Conservation (phyloP, 1,284 basidiomycete species). For the Chalciporus sp. region DNA sequence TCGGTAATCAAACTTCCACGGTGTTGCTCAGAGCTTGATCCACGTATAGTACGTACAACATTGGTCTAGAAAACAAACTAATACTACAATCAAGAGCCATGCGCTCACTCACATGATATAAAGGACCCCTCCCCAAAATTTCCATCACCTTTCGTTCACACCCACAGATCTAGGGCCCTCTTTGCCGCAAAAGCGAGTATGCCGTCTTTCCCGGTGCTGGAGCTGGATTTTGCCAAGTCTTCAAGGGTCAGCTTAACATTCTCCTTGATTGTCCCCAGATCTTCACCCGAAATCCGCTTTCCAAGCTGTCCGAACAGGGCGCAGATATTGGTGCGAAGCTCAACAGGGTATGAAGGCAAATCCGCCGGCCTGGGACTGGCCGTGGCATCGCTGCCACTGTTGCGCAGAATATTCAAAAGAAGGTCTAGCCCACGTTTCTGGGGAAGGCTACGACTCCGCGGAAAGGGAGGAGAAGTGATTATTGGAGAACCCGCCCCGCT, state of each 20-base stretch:
- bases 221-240: conserved; percentile 40
- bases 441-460: conserved; percentile 42
- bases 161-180: conserved; percentile 50
- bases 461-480: conserved; percentile 39
- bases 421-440: conserved; percentile 64
- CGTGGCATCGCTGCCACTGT: conserved; percentile 44
- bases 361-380: conserved; percentile 40
- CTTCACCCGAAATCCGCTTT: conserved; percentile 49
- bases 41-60: neutral
- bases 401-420: conserved; percentile 58
- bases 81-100: conserved; percentile 1
- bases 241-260: conserved; percentile 54
- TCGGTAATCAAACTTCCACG: neutral
- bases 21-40: no score
- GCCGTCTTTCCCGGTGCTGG: conserved; percentile 41
- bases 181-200: conserved; percentile 48
- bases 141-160: conserved; percentile 6
- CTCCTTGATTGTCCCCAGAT: conserved; percentile 53
- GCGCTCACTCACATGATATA: neutral
- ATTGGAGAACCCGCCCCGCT: conserved; percentile 49
- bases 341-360: conserved; percentile 50
- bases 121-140: neutral
- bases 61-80: conserved; percentile 1
- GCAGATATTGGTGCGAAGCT: conserved; percentile 75
- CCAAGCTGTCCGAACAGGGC: conserved; percentile 66